phyloP scores from a whole-genome alignment of 441 rosid species.

The Jatropha podagrica region DNA sequence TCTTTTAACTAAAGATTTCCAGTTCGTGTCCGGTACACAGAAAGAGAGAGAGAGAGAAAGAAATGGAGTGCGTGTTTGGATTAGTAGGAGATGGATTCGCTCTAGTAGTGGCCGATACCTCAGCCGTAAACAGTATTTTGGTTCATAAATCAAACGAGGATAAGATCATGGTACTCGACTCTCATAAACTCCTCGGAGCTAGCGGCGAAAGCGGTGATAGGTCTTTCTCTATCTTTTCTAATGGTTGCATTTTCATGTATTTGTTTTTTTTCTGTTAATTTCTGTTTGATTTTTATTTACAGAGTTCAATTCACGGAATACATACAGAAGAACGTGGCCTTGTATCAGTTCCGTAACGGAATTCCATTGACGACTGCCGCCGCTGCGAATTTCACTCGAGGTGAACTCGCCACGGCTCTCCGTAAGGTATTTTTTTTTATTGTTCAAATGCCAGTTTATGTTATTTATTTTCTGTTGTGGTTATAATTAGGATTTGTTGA shows the following conservation, averaged over 20 bases:
- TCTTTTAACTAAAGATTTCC: background rate
- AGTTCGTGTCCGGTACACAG: background rate
- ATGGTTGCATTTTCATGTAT: background rate
- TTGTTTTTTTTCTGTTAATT: background rate
- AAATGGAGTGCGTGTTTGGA: slow-evolving; percentile 94
- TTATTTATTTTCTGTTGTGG: background rate
- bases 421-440: background rate
- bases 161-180: slow-evolving; percentile 93
- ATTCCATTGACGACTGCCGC: slow-evolving; percentile 89
- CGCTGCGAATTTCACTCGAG: slow-evolving; percentile 84
- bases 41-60: background rate
- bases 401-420: slow-evolving; percentile 66
- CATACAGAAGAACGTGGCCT: slow-evolving; percentile 89
- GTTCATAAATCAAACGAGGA: slow-evolving; percentile 95
- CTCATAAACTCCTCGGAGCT: slow-evolving; percentile 95
- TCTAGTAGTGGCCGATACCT: slow-evolving; percentile 79
- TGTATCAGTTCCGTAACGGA: slow-evolving; percentile 89
- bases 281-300: background rate
- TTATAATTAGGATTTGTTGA: background rate
- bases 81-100: slow-evolving; percentile 84
- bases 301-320: slow-evolving; percentile 90
- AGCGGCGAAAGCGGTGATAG: slow-evolving; percentile 98
- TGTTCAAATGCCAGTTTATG: slow-evolving; percentile 35
- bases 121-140: slow-evolving; percentile 89
- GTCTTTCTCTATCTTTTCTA: slow-evolving; percentile 28